Base-by-base conservation (phyloP, 208 protist species). In the Trypanosoma theileri region DNA sequence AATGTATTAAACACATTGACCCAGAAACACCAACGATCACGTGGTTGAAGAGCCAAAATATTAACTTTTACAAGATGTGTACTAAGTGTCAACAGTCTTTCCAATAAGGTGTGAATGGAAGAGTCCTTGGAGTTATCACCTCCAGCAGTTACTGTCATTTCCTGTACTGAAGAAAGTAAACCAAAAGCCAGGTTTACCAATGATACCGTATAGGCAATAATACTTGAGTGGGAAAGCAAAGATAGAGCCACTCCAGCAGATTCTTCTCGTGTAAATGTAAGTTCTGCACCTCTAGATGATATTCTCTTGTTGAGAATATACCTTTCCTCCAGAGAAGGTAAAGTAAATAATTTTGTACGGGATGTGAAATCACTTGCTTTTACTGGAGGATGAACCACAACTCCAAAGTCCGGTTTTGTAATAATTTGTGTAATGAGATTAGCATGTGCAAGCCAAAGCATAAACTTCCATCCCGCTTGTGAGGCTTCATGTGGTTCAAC, bases 1-100 rank as follows among this genome's bases (percentile, higher is more conserved):
- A 87, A 62, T 40, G 76, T 75, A 66, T 94, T 94, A 71, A 81
- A 94, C 1, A 89, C 46, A 58, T 94, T 94, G 7, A 82, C 66
- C 68, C 66, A 83, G 24, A 83, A 83, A 54, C 64, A 75, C 50
- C 63, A 73, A 8, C 16, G 46, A 41, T 69, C 77, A 11, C 19
- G 31, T 26, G 51, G 40, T 72, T 60, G 41, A 69, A 88, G 45
- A 41, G 57, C 28, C 35, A 40, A 69, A 12, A 69, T 53, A 48
- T 83, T 52, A 56, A 67, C 56, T 4, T 48, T 64, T 13, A 51
- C 16, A 1, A 82, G 54, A 21, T 65, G 45, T 21, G 35, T 54
- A 17, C 67, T 70, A 40, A 63, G 64, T 14, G 26, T 8, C n/a
- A 64, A 54, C 24, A 72, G 14, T 40, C 17, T 66, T 16, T 72